Base-by-base conservation (phyloP, 208 protist species). In the Porcisia hertigi region DNA sequence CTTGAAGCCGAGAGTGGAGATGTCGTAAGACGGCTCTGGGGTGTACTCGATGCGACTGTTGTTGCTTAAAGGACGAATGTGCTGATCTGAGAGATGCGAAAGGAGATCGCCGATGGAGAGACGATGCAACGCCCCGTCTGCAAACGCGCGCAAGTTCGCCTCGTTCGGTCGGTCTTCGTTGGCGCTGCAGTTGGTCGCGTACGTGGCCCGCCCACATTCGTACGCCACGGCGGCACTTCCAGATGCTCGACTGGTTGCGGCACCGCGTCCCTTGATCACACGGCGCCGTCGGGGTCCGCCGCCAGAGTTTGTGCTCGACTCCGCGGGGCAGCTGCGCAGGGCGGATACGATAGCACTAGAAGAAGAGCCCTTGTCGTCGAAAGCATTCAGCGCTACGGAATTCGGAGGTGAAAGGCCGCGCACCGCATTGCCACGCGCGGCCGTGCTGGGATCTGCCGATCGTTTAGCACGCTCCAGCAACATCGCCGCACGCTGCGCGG, bases 41-140 rank as follows among this genome's bases (percentile, higher is more conserved):
- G 91, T 89, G 64, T 87, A 84, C 75, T 97, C 96, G 73, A 98
- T 97, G 76, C 92, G 89, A 52, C 66, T 88, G 79, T 97, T 98
- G 83, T 88, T 88, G 64, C 93, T 92, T 12, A 98, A 81, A 16
- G 96, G 96, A 52, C 94, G 90, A 63, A 97, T 92, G 76, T 97
- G 92, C 53, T 88, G 80, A 71, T 98, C 96, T 2, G 90, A 89
- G 7, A 45, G 30, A 75, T 94, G 88, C n/a, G 79, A 80, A 34
- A 97, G 75, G 23, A 97, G 64, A 52, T 90, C 81, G n/a, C 77
- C 75, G 4, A 92, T 49, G 23, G 52, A 47, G 41, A 89, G 16
- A 49, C 62, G 76, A 3, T 70, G 74, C 49, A 80, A 73, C 58
- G 75, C 76, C 39, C 75, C 78, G 20, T 54, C 71, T 18, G 59